Conservation (phyloP, 1,139 yeast genomes). For the Suhomyces bribrorum region DNA sequence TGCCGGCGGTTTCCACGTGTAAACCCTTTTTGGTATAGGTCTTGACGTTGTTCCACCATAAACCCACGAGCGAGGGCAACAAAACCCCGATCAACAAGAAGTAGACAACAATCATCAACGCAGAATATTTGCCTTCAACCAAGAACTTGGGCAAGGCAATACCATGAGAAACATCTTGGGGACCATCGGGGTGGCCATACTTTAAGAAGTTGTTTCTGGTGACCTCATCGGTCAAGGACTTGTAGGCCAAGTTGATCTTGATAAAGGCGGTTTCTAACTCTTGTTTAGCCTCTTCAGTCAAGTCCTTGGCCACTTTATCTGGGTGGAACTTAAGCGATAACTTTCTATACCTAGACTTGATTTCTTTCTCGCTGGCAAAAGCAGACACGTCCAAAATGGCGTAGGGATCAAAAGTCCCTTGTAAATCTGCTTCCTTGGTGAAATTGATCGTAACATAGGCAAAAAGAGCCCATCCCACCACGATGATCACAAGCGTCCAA, state of each 20-base stretch:
- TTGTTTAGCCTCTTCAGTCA: slow-evolving; percentile 55
- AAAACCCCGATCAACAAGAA: slow-evolving; percentile 72
- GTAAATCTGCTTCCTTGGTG: slow-evolving; percentile 50
- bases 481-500: slow-evolving; percentile 45
- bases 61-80: slow-evolving; percentile 76
- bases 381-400: slow-evolving; percentile 74
- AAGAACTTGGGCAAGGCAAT: slow-evolving; percentile 93
- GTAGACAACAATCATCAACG: slow-evolving; percentile 63
- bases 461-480: slow-evolving; percentile 70
- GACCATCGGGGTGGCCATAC: slow-evolving; percentile 98
- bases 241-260: slow-evolving; percentile 86
- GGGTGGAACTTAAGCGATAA: slow-evolving; percentile 90
- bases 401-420: slow-evolving; percentile 80
- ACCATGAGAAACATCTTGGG: slow-evolving; percentile 92
- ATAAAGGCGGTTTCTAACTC: slow-evolving; percentile 77
- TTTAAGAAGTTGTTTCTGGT: slow-evolving; percentile 78
- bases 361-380: slow-evolving; percentile 69
- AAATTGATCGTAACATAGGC: slow-evolving; percentile 49
- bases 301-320: slow-evolving; percentile 76
- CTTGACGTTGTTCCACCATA: slow-evolving; percentile 89
- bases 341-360: slow-evolving; percentile 82
- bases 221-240: slow-evolving; percentile 88
- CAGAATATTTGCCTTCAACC: slow-evolving; percentile 80
- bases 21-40: slow-evolving; percentile 81
- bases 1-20: slow-evolving; percentile 78